Evolutionary conservation across 179 eudicot genomes (phyloP).

Genomic region (Beta lomatogona): DNA sequence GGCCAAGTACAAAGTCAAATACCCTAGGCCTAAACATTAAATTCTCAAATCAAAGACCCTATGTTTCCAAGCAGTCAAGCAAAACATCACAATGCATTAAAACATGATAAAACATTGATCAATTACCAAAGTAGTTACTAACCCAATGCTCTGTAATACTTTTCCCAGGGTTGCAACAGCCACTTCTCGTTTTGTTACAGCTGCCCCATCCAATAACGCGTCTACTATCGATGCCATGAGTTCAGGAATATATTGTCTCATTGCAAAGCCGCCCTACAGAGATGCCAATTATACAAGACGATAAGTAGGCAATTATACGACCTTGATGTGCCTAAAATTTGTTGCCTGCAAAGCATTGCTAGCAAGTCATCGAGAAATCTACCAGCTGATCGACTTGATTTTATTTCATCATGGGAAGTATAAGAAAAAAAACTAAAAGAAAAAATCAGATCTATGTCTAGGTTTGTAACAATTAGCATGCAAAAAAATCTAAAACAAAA

Average conservation of each 20-base stretch:
- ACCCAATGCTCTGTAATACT: constrained; percentile 99
- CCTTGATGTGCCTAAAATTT: neutral
- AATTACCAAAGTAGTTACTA: constrained; percentile 23
- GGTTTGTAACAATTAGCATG: neutral
- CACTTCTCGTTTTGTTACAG: constrained; percentile 94
- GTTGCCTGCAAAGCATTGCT: neutral
- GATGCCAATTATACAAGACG: constrained; percentile 8
- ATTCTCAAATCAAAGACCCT: neutral
- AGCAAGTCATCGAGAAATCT: neutral
- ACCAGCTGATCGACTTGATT: neutral
- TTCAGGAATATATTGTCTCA: constrained; percentile 86
- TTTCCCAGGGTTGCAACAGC: constrained; percentile 99
- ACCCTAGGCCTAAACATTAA: neutral
- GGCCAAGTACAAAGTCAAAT: neutral
- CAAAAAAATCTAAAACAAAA: neutral
- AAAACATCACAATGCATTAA: constrained; percentile 8
- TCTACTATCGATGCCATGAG: constrained; percentile 96
- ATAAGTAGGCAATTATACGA: neutral
- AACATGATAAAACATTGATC: constrained; percentile 18
- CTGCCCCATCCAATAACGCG: constrained; percentile 93
- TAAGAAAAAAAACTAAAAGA: neutral
- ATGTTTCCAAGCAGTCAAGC: neutral
- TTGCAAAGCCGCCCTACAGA: constrained; percentile 94
- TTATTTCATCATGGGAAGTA: neutral
- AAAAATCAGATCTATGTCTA: neutral